These are phyloP conservation scores for Speleostelium caveatum DNA, from an alignment of 78 protist species.

Conservation along the genomic window DNA sequence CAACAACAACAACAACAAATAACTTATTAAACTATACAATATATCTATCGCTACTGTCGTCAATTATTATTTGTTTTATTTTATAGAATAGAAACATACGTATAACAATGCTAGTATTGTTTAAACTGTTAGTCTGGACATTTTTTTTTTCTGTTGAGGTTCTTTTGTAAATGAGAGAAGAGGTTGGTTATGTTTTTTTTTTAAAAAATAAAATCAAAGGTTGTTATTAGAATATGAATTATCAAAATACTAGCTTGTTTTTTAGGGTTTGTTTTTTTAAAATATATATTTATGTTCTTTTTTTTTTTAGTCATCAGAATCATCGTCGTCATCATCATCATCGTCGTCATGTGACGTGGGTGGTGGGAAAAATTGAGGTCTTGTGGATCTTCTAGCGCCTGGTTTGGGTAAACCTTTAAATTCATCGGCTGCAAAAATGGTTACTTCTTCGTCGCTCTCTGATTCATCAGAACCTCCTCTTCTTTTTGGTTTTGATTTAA, in stretches of 20 bases:
- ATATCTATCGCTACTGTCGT: too few relatives aligned
- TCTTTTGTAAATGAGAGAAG: neutral
- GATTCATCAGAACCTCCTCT: neutral
- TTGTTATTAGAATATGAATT: neutral
- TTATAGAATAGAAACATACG: too few relatives aligned
- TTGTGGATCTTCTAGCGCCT: constrained; percentile 36
- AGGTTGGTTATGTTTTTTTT: neutral
- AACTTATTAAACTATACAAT: neutral
- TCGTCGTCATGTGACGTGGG: constrained; percentile 1
- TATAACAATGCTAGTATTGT: too few relatives aligned
- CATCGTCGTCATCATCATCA: neutral
- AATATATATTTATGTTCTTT: neutral
- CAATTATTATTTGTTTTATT: neutral
- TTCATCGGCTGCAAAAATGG: neutral
- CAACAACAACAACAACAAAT: neutral
- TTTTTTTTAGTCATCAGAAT: neutral
- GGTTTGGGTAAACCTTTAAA: constrained; percentile 1
- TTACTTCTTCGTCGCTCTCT: neutral
- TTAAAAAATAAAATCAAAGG: too few relatives aligned
- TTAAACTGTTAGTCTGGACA: too few relatives aligned
- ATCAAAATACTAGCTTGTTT: too few relatives aligned
- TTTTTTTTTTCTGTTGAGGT: too few relatives aligned
- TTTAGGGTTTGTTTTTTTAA: neutral
- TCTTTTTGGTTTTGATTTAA: neutral
- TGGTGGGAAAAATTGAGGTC: constrained; percentile 3